Percentiles rank a stretch among this genome's conserved stretches.
Conservation (phyloP, 1,139 yeast genomes). For the Insectozyma bohioensis region DNA sequence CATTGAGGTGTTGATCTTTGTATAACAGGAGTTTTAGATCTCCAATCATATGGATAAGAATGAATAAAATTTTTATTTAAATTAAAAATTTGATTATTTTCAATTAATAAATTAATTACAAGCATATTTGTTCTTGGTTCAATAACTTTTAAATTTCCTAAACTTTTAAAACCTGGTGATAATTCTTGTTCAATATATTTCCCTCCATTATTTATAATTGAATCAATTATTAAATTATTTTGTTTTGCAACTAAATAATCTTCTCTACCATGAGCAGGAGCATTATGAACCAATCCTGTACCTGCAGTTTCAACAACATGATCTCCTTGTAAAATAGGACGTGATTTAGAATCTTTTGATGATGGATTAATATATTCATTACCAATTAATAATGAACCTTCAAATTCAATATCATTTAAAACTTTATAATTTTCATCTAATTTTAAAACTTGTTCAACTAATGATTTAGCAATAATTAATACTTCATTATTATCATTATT, state of each 20-base stretch:
- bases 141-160: constrained; percentile 62
- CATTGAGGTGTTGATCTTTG: constrained; percentile 96
- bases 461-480: constrained; percentile 50
- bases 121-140: constrained; percentile 50
- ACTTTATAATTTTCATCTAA: constrained; percentile 37
- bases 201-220: constrained; percentile 82
- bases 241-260: constrained; percentile 74
- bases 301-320: constrained; percentile 85
- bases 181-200: constrained; percentile 51
- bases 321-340: constrained; percentile 72
- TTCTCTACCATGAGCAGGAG: constrained; percentile 97
- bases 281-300: constrained; percentile 94
- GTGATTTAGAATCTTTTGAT: constrained; percentile 28
- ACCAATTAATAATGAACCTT: constrained; percentile 48
- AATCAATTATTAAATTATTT: constrained; percentile 56
- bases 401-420: constrained; percentile 12
- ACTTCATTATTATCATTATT: constrained; percentile 35
- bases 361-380: constrained; percentile 60
- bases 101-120: constrained; percentile 39
- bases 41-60: constrained; percentile 96
- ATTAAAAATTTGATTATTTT: constrained; percentile 47
- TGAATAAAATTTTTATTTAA: constrained; percentile 59
- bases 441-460: constrained; percentile 31
- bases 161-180: constrained; percentile 37
- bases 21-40: constrained; percentile 92